Evolutionary conservation across 305 asterid genomes (phyloP), one percentile per base, ranked within the genome.

Genomic region (Ilex paraguariensis): DNA sequence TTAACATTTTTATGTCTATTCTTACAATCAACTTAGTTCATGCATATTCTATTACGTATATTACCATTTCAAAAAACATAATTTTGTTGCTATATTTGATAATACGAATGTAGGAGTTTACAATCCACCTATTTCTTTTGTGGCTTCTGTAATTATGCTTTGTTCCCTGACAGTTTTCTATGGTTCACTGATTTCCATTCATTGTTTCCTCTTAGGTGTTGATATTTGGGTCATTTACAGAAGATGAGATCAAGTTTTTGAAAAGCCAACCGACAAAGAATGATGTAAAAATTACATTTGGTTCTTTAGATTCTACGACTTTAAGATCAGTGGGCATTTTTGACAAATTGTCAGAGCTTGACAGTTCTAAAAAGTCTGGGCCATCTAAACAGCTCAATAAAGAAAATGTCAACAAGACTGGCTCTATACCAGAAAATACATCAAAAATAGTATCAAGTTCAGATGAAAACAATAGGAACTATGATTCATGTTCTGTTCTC

Each of bases 141-240:
- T 21, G 28, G 28, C 28, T 21, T 1, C 28, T 21, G 28, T 21
- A 21, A 21, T 21, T 54, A 17, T 15, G 57, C 48, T 31, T 59
- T 32, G 32, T 57, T 72, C 53, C 8, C 28, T 39, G 53, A 28
- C 54, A 54, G 32, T 46, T 36, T 51, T 65, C 32, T 65, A 46
- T 60, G 9, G 63, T 46, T 58, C 52, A 32, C 59, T 53, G 49
- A 48, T 64, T 48, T 21, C 28, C 28, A 21, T 21, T 21, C 28
- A 21, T 21, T 21, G 28, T 21, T 21, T 21, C 28, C 17, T 51
- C 3, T 73, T 82, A 88, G 96, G 81, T 80, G 80, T 60, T 88
- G 64, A 75, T 81, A 66, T 88, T 86, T 78, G 96, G 96, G 67
- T 85, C 96, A 64, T 88, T 88, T 74, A 83, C 96, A 13, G 91